Evolutionary conservation across 1,284 basidiomycete genomes (phyloP).

Genomic region (Ceratobasidium sp.): DNA sequence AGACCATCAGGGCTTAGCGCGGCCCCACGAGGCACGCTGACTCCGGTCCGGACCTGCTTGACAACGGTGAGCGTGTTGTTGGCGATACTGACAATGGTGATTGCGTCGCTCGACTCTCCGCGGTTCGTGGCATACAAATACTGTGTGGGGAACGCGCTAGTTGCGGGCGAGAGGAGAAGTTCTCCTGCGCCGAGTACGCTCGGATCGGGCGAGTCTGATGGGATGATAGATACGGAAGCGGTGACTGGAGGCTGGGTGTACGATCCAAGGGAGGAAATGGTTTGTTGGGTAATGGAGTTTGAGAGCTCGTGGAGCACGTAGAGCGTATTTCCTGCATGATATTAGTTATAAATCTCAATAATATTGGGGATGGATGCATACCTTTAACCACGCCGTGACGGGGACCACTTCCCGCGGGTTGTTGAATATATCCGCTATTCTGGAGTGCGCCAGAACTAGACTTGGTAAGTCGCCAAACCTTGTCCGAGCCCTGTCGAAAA

Average conservation of each 20-base stretch:
- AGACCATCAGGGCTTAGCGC: conserved; percentile 65
- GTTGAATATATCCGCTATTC: conserved; percentile 70
- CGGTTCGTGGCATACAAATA: conserved; percentile 78
- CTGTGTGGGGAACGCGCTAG: conserved; percentile 60
- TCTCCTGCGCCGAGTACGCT: conserved; percentile 54
- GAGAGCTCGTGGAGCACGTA: conserved; percentile 72
- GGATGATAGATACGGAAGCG: conserved; percentile 66
- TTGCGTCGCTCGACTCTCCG: conserved; percentile 45
- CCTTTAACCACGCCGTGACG: conserved; percentile 68
- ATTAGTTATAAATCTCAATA: conserved; percentile 13
- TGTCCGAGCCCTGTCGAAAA: conserved; percentile 47
- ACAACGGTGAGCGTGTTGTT: conserved; percentile 55
- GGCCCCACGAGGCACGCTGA: conserved; percentile 72
- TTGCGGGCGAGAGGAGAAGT: conserved; percentile 58
- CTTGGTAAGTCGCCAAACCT: conserved; percentile 49
- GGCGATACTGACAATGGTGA: conserved; percentile 46
- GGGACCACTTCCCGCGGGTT: conserved; percentile 72
- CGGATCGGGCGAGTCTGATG: conserved; percentile 55
- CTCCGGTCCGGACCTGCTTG: conserved; percentile 69
- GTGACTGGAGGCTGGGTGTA: conserved; percentile 52
- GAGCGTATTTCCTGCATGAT: conserved; percentile 62
- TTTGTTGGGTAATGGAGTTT: conserved; percentile 71
- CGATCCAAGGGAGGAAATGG: conserved; percentile 59
- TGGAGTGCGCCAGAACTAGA: conserved; percentile 56
- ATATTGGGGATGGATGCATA: conserved; percentile 52